These are phyloP conservation scores for Diaporthe eres DNA, from an alignment of 2,329 filamentous ascomycete genomes.

Conservation along the genomic window DNA sequence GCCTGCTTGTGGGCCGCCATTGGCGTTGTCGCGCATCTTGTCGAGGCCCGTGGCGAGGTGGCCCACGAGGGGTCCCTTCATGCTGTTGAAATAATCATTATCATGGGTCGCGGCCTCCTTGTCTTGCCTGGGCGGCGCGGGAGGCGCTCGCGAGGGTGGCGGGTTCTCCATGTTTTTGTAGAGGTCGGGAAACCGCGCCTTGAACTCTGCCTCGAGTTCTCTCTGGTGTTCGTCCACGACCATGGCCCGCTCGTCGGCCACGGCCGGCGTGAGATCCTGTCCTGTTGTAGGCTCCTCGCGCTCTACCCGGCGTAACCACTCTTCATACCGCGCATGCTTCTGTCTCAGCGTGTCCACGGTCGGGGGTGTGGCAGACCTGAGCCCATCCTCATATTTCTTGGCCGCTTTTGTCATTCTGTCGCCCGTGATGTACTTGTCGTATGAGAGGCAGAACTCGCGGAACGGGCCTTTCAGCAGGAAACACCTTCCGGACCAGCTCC, in stretches of 20 bases:
- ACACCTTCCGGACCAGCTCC: conserved; percentile 64
- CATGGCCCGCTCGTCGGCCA: conserved; percentile 57
- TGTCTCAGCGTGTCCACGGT: conserved; percentile 48
- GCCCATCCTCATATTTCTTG: conserved; percentile 56
- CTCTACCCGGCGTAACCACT: conserved; percentile 61
- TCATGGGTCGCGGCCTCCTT: conserved; percentile 38
- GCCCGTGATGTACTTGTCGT: conserved; percentile 64
- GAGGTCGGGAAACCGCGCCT: conserved; percentile 59
- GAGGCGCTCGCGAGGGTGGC: conserved; percentile 29
- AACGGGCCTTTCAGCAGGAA: conserved; percentile 71
- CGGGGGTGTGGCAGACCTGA: conserved; percentile 52
- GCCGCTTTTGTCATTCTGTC: conserved; percentile 57
- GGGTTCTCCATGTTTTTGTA: conserved; percentile 59
- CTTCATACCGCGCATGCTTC: conserved; percentile 57
- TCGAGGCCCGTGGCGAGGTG: conserved; percentile 51
- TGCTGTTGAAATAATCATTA: conserved; percentile 42
- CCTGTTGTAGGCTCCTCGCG: conserved; percentile 57
- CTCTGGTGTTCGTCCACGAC: conserved; percentile 61
- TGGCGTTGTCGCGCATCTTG: conserved; percentile 50
- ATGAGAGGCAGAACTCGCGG: conserved; percentile 67
- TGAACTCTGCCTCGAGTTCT: conserved; percentile 65
- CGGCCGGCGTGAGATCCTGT: conserved; percentile 55
- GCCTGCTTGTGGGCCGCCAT: conserved; percentile 22
- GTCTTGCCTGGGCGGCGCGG: conserved; percentile 34
- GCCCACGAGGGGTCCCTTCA: conserved; percentile 49